Evolutionary conservation across 2,329 filamentous ascomycete genomes (phyloP).

Genomic region (Graphilbum sp.): DNA sequence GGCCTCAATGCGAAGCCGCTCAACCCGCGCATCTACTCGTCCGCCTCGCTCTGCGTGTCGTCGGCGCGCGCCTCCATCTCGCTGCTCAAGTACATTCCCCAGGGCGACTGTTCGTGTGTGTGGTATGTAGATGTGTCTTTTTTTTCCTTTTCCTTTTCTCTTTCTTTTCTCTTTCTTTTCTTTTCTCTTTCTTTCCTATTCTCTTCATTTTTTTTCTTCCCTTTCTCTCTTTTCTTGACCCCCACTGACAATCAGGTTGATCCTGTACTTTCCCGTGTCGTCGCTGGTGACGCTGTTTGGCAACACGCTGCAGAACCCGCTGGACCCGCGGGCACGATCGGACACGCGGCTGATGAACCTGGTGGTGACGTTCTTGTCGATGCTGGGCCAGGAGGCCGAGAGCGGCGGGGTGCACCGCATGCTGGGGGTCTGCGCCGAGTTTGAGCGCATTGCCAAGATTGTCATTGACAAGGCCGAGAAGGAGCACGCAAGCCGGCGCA

Average conservation of each 20-base stretch:
- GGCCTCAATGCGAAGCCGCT: constrained; percentile 79
- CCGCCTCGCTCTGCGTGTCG: constrained; percentile 79
- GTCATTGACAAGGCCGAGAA: constrained; percentile 86
- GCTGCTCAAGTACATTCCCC: constrained; percentile 86
- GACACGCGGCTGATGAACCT: constrained; percentile 84
- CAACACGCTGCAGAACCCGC: constrained; percentile 89
- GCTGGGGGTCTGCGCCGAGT: constrained; percentile 88
- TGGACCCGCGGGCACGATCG: constrained; percentile 72
- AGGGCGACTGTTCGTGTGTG: constrained; percentile 86
- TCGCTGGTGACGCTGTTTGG: constrained; percentile 89
- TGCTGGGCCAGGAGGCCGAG: constrained; percentile 75
- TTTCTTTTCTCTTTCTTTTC: not conserved
- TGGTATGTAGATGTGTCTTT: constrained; percentile 56
- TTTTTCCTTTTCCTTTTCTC: constrained; percentile 6
- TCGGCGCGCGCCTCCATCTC: constrained; percentile 88
- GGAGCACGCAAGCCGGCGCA: constrained; percentile 62
- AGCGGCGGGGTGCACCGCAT: constrained; percentile 87
- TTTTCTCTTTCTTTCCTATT: not conserved
- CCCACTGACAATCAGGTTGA: constrained; percentile 41
- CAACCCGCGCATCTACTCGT: constrained; percentile 89
- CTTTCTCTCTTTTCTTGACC: not conserved
- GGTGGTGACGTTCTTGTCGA: constrained; percentile 82
- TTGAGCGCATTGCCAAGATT: constrained; percentile 80
- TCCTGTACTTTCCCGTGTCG: constrained; percentile 92
- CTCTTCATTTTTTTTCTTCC: too few species aligned